These are phyloP conservation scores for Mucor saturninus DNA, from an alignment of 371 early-diverging fungal species.

Conservation along the genomic window DNA sequence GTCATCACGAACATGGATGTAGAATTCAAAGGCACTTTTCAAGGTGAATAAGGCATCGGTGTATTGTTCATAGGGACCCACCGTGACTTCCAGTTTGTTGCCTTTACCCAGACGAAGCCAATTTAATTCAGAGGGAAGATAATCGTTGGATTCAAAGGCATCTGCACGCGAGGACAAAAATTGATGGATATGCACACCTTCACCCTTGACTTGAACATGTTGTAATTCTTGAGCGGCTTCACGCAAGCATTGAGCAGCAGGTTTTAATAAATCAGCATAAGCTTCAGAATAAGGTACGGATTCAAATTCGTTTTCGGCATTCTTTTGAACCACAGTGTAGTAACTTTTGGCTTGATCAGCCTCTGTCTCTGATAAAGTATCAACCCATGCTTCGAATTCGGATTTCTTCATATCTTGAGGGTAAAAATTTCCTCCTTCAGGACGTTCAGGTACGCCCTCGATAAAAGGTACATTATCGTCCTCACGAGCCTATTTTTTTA, in stretches of 20 bases:
- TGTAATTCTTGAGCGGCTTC: slow-evolving; percentile 68
- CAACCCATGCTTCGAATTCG: slow-evolving; percentile 70
- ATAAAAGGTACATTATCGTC: slow-evolving; percentile 67
- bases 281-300: slow-evolving; percentile 63
- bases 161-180: slow-evolving; percentile 68
- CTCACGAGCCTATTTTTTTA: neutral
- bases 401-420: slow-evolving; percentile 77
- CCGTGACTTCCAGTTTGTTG: slow-evolving; percentile 68
- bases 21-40: slow-evolving; percentile 77
- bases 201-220: slow-evolving; percentile 15
- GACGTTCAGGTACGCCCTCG: slow-evolving; percentile 62
- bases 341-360: slow-evolving; percentile 68
- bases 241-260: slow-evolving; percentile 60
- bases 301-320: slow-evolving; percentile 39
- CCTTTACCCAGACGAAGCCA: slow-evolving; percentile 73
- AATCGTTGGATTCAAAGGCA: slow-evolving; percentile 69
- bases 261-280: slow-evolving; percentile 66
- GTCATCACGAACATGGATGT: slow-evolving; percentile 79
- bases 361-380: slow-evolving; percentile 52
- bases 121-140: slow-evolving; percentile 71
- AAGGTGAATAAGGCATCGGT: slow-evolving; percentile 71
- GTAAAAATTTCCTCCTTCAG: slow-evolving; percentile 75
- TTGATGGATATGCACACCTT: slow-evolving; percentile 53
- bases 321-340: slow-evolving; percentile 66
- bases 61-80: slow-evolving; percentile 84